Evolutionary conservation across 345 rosid species (phyloP).

Genomic region (Hirschfeldia incana): DNA sequence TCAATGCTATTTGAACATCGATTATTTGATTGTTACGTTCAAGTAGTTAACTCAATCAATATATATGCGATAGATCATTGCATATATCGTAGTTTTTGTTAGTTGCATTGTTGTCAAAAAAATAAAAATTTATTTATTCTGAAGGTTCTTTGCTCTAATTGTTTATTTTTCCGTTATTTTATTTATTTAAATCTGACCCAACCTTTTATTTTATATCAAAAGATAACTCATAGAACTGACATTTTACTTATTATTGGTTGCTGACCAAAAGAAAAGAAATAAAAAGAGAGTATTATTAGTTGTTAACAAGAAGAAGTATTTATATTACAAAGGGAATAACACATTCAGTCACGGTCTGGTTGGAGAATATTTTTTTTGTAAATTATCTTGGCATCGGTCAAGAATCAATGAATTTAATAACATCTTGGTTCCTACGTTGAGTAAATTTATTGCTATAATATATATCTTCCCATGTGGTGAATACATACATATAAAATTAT

Average conservation of each 20-base stretch:
- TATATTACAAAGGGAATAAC: not conserved
- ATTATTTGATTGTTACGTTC: not conserved
- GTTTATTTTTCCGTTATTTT: not conserved
- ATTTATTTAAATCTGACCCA: not conserved
- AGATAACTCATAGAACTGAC: not conserved
- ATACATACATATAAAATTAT: not conserved
- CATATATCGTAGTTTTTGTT: not conserved
- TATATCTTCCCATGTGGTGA: slow-evolving; percentile 5
- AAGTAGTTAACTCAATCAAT: not conserved
- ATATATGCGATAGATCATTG: not conserved
- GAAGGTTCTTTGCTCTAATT: not conserved
- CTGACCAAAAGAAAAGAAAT: not conserved
- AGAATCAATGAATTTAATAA: slow-evolving; percentile 8
- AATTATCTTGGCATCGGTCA: not conserved
- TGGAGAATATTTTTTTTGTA: not conserved
- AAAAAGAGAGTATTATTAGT: not conserved
- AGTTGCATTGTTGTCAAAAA: not conserved
- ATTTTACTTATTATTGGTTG: not conserved
- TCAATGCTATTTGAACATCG: not conserved
- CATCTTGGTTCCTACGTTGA: not conserved
- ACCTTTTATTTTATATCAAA: not conserved
- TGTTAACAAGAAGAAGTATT: not conserved
- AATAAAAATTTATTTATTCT: not conserved
- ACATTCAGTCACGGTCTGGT: not conserved
- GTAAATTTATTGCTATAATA: not conserved